Percentiles rank a stretch among this genome's conserved stretches.
Evolutionary conservation across 2,329 filamentous ascomycete genomes (phyloP).

Genomic region (Escovopsis weberi): DNA sequence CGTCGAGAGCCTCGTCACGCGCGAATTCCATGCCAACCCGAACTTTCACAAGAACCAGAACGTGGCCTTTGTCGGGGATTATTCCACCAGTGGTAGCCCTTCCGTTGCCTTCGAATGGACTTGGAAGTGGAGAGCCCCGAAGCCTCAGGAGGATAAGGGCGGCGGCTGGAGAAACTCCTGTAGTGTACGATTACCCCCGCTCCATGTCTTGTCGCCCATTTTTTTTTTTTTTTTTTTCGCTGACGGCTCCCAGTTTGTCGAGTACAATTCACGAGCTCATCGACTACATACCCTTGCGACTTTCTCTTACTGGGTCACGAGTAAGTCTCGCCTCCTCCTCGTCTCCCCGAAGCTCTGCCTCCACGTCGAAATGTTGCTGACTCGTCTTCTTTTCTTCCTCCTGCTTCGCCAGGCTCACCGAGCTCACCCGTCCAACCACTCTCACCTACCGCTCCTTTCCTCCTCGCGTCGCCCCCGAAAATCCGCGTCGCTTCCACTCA

Average conservation of each 20-base stretch:
- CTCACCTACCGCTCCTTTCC: slow-evolving; percentile 57
- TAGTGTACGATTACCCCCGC: slow-evolving; percentile 38
- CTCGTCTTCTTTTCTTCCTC: neutral
- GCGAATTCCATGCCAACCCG: slow-evolving; percentile 92
- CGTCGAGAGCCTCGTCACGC: slow-evolving; percentile 82
- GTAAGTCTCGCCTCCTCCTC: slow-evolving; percentile 24
- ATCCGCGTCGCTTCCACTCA: slow-evolving; percentile 76
- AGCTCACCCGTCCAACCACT: slow-evolving; percentile 38
- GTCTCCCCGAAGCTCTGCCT: neutral
- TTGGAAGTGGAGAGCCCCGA: slow-evolving; percentile 95
- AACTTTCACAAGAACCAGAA: slow-evolving; percentile 97
- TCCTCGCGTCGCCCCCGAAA: slow-evolving; percentile 58
- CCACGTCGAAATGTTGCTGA: slow-evolving; percentile 17
- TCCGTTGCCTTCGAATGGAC: slow-evolving; percentile 88
- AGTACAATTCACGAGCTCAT: slow-evolving; percentile 91
- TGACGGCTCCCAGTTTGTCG: slow-evolving; percentile 55
- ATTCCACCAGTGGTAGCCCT: slow-evolving; percentile 64
- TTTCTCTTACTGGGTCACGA: slow-evolving; percentile 92
- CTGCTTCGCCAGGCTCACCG: slow-evolving; percentile 1
- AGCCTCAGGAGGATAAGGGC: slow-evolving; percentile 61
- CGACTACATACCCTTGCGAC: slow-evolving; percentile 74
- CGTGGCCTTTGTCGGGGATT: slow-evolving; percentile 89
- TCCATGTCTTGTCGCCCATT: slow-evolving; percentile 16
- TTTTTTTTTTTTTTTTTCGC: slow-evolving; percentile 3
- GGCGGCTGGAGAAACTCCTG: slow-evolving; percentile 94